phyloP scores from a whole-genome alignment of 2,329 filamentous ascomycete genomes.

The Geosmithia flava region DNA sequence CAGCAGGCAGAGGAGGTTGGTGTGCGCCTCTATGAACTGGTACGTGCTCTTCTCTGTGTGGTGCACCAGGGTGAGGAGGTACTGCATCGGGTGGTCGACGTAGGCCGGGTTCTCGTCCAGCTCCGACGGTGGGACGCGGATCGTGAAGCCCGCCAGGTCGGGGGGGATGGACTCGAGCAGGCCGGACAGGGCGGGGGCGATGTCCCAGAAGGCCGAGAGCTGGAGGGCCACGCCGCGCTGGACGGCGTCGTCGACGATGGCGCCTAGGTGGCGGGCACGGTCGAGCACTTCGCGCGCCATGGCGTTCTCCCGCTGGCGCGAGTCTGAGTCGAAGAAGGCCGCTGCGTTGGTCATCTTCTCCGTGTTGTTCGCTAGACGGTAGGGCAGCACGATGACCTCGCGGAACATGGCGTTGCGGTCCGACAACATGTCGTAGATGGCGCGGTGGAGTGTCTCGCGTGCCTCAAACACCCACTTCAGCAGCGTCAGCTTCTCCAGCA shows the following conservation, averaged over 20 bases:
- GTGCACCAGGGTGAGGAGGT: conserved; percentile 72
- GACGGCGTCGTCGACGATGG: conserved; percentile 73
- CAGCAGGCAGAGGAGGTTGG: conserved; percentile 75
- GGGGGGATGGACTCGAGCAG: conserved; percentile 70
- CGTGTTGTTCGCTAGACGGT: conserved; percentile 59
- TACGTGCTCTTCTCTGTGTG: conserved; percentile 90
- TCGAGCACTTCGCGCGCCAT: conserved; percentile 61
- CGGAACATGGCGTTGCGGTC: conserved; percentile 82
- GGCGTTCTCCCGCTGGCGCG: conserved; percentile 54
- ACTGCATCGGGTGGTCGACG: conserved; percentile 71
- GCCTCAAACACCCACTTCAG: conserved; percentile 96
- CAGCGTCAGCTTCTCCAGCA: conserved; percentile 86
- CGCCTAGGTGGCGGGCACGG: conserved; percentile 64
- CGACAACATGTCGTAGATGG: conserved; percentile 72
- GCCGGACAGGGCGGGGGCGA: conserved; percentile 69
- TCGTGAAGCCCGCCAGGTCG: conserved; percentile 45
- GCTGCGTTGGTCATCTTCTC: conserved; percentile 72
- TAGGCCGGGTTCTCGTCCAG: conserved; percentile 80
- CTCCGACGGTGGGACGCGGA: conserved; percentile 69
- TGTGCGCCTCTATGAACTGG: conserved; percentile 94
- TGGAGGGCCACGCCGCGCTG: conserved; percentile 82
- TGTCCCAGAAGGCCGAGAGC: conserved; percentile 94
- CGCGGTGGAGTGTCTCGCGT: conserved; percentile 75
- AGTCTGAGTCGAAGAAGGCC: conserved; percentile 73
- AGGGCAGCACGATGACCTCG: conserved; percentile 72